phyloP scores from a whole-genome alignment of 108 stramenopile species.

The Skeletonema marinoi region DNA sequence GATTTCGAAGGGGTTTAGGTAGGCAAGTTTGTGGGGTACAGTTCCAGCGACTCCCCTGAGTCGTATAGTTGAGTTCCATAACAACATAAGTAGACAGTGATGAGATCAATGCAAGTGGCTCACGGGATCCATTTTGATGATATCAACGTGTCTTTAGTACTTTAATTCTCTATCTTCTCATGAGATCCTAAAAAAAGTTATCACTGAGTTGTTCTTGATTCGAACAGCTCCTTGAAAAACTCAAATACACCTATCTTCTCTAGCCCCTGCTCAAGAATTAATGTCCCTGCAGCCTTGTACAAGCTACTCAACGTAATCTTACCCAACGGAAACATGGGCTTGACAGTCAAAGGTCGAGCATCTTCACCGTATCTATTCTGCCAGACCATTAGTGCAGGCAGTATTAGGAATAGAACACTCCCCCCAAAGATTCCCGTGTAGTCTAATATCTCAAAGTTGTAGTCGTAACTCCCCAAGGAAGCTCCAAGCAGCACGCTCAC shows the following conservation, averaged over 20 bases:
- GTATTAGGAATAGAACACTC: slow-evolving; percentile 65
- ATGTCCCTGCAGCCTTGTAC: slow-evolving; percentile 78
- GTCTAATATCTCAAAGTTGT: slow-evolving; percentile 61
- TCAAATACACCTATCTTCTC: slow-evolving; percentile 82
- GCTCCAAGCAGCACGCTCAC: slow-evolving; percentile 57
- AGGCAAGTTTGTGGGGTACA: no score
- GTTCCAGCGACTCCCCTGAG: no score
- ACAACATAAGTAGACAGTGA: no score
- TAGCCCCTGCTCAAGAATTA: slow-evolving; percentile 78
- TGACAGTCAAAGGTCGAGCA: slow-evolving; percentile 29
- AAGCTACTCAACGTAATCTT: slow-evolving; percentile 69
- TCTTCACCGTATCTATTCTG: slow-evolving; percentile 72
- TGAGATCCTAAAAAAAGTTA: not conserved
- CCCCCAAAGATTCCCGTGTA: slow-evolving; percentile 81
- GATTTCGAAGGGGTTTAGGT: no score
- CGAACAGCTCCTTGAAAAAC: slow-evolving; percentile 39
- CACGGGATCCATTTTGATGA: no score
- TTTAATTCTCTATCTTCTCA: not conserved
- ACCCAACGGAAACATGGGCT: slow-evolving; percentile 73
- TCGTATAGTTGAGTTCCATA: no score
- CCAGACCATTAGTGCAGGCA: slow-evolving; percentile 84
- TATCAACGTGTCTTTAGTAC: not conserved
- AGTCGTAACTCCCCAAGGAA: slow-evolving; percentile 50
- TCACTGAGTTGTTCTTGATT: not conserved
- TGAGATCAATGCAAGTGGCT: no score